Evolutionary conservation across 805 yeast genomes (phyloP), one percentile per base, ranked within the genome.

Genomic region (Millerozyma acaciae): DNA sequence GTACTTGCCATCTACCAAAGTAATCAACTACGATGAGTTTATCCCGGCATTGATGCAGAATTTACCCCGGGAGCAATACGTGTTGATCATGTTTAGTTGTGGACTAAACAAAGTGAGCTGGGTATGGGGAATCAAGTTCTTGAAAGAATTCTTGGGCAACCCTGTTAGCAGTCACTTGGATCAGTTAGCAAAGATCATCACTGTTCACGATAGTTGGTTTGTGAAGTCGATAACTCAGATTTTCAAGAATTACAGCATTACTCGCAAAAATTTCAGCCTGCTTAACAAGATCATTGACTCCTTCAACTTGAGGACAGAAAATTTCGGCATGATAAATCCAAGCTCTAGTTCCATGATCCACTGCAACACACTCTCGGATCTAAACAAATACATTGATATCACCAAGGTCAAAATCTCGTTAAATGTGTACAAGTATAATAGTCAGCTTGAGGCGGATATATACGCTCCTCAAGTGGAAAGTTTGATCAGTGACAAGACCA

Each of bases 171-270:
- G 76, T 39, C 70, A 73, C 33, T 66, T 73, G 25, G 44, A 49
- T 18, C 60, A 61, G 35, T 57, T 90, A 27, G 61, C 63, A 32
- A 80, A 77, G 48, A 65, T 87, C 3, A 83, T 80, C 42, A 73
- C 89, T 19, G 95, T 90, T 2, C 97, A 90, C 57, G 96, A 89
- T 45, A 81, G 84, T 29, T 88, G 96, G 93, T 75, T 89, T 59
- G 75, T 86, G 17, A 76, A 87, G 46, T 80, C 95, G 0, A 72
- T 86, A 22, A 74, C 83, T 10, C 88, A 84, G 34, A 71, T 87
- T 16, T 62, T 85, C 38, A 68, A 78, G 35, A 83, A 80, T 48
- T 78, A 84, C 34, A 53, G 56, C 33, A 25, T 51, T n/a, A 63
- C 70, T 12, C 57, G 48, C 29, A 55, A 55, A 33, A 55, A 51